phyloP scores from a whole-genome alignment of 1,139 yeast species.

The Arxiozyma slooffiae region DNA sequence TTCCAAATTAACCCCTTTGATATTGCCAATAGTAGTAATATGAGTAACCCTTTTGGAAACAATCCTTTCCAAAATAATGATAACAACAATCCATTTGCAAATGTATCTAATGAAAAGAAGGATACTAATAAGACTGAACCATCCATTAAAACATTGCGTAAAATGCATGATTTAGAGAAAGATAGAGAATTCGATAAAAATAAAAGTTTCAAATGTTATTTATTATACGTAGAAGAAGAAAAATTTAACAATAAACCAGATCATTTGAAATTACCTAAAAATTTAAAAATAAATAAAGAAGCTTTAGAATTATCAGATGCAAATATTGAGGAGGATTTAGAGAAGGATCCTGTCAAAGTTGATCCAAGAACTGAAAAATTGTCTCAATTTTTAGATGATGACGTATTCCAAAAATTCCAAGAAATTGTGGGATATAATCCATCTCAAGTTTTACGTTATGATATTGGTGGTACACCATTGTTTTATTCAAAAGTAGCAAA shows the following conservation, averaged over 20 bases:
- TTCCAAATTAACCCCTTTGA: slow-evolving; percentile 38
- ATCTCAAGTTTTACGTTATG: slow-evolving; percentile 75
- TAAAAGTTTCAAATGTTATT: slow-evolving; percentile 47
- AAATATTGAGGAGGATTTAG: slow-evolving; percentile 28
- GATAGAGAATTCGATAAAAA: slow-evolving; percentile 20
- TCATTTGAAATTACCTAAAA: slow-evolving; percentile 36
- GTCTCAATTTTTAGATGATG: slow-evolving; percentile 54
- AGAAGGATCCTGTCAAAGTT: slow-evolving; percentile 24
- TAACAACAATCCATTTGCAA: slow-evolving; percentile 15
- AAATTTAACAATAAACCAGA: slow-evolving; percentile 42
- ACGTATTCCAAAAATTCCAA: slow-evolving; percentile 68
- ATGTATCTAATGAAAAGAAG: not conserved
- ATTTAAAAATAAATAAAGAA: slow-evolving; percentile 30
- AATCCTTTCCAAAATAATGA: slow-evolving; percentile 30
- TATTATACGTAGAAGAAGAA: slow-evolving; percentile 62
- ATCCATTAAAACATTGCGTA: slow-evolving; percentile 21
- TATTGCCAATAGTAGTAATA: slow-evolving; percentile 26
- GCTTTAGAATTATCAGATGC: slow-evolving; percentile 28
- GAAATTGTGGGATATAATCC: slow-evolving; percentile 72
- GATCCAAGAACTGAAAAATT: slow-evolving; percentile 35
- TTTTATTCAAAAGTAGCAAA: slow-evolving; percentile 45
- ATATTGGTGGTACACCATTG: slow-evolving; percentile 63
- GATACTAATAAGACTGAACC: slow-evolving; percentile 8
- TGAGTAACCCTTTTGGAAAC: slow-evolving; percentile 30
- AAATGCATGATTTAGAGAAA: slow-evolving; percentile 19